Evolutionary conservation across 2,329 filamentous ascomycete genomes (phyloP).

Genomic region (Colletotrichum lentis): DNA sequence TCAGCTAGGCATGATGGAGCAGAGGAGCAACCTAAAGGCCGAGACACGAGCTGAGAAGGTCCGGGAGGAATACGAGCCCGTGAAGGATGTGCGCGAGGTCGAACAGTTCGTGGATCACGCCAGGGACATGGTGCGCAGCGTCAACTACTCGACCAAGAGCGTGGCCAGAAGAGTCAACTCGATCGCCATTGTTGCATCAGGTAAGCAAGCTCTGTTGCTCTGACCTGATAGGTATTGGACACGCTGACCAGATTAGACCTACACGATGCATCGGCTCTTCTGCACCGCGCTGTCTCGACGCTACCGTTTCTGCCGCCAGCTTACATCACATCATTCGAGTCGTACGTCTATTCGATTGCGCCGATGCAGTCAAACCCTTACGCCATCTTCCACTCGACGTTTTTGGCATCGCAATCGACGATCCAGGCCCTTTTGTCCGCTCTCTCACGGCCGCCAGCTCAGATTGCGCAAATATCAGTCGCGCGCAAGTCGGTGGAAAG

Average conservation of each 20-base stretch:
- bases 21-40: slow-evolving; percentile 86
- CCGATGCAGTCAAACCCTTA: slow-evolving; percentile 78
- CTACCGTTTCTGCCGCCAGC: slow-evolving; percentile 72
- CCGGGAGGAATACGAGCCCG: slow-evolving; percentile 85
- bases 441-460: slow-evolving; percentile 78
- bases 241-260: slow-evolving; percentile 61
- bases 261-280: slow-evolving; percentile 68
- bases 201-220: slow-evolving; percentile 51
- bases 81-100: slow-evolving; percentile 85
- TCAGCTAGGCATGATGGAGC: slow-evolving; percentile 86
- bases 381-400: slow-evolving; percentile 74
- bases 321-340: slow-evolving; percentile 75
- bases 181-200: slow-evolving; percentile 69
- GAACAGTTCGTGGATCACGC: slow-evolving; percentile 93
- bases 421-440: slow-evolving; percentile 82
- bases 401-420: slow-evolving; percentile 83
- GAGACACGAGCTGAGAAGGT: slow-evolving; percentile 84
- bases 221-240: background rate
- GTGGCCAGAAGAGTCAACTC: slow-evolving; percentile 82
- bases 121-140: slow-evolving; percentile 84
- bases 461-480: slow-evolving; percentile 79
- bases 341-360: slow-evolving; percentile 72
- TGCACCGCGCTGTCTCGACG: slow-evolving; percentile 61
- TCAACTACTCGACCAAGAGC: slow-evolving; percentile 84
- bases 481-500: slow-evolving; percentile 80